A percentile compares a stretch with the other conserved stretches of the same genome.
phyloP scores from a whole-genome alignment of 768 basidiomycete genomes.

The Lactarius akahatsu region DNA sequence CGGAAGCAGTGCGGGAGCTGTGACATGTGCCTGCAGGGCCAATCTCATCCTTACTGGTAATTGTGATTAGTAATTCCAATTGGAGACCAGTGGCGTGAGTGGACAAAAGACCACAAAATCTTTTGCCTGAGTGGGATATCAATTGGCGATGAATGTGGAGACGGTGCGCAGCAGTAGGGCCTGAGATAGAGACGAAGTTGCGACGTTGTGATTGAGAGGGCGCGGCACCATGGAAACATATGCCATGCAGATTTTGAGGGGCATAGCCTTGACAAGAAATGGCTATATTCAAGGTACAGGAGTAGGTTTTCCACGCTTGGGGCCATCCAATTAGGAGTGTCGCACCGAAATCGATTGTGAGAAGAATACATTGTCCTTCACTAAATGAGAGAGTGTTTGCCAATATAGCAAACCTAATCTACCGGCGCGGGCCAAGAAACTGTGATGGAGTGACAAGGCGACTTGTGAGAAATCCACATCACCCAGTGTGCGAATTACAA shows the following conservation, averaged over 20 bases:
- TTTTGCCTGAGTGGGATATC: neutral
- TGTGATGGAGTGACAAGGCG: neutral
- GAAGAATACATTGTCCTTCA: neutral
- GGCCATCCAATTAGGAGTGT: neutral
- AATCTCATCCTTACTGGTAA: neutral
- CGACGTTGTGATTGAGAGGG: neutral
- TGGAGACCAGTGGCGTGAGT: neutral
- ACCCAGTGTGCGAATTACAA: neutral
- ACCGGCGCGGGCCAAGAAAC: neutral
- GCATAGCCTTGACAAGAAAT: neutral
- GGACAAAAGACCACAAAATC: neutral
- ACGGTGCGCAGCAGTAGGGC: neutral
- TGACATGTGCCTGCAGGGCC: neutral
- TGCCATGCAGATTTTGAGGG: neutral
- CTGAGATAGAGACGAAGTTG: neutral
- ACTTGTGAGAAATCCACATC: neutral
- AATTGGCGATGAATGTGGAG: neutral
- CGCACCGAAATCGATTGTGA: neutral
- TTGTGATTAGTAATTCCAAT: neutral
- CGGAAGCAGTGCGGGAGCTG: neutral
- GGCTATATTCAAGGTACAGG: conserved; percentile 6
- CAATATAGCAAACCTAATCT: neutral
- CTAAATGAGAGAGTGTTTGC: neutral
- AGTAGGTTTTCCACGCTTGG: neutral
- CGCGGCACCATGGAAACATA: conserved; percentile 2